Evolutionary conservation across 768 basidiomycete genomes (phyloP).

Genomic region (Paxillus involutus): DNA sequence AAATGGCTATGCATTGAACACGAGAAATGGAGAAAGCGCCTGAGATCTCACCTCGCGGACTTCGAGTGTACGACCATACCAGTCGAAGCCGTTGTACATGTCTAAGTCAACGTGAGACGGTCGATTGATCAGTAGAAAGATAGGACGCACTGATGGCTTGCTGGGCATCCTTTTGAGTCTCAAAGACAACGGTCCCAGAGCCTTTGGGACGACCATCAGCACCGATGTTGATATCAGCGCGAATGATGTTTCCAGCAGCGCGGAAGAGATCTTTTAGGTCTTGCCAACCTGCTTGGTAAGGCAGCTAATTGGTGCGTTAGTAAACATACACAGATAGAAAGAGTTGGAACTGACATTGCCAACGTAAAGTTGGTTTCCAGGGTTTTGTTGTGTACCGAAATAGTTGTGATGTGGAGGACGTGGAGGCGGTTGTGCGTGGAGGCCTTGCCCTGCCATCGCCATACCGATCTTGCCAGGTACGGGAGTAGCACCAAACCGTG

Average conservation of each 20-base stretch:
- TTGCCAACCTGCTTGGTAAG: conserved; percentile 98
- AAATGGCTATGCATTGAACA: not conserved
- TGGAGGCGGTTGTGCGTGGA: conserved; percentile 77
- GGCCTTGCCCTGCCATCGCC: conserved; percentile 92
- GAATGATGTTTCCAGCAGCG: conserved; percentile 90
- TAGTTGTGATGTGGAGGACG: conserved; percentile 81
- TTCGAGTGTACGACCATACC: conserved; percentile 94
- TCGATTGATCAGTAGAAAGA: not conserved
- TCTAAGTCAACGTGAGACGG: conserved; percentile 41
- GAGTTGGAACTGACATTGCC: conserved; percentile 67
- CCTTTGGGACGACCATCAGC: conserved; percentile 93
- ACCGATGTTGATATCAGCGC: conserved; percentile 94
- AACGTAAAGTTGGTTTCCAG: conserved; percentile 92
- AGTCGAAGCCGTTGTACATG: conserved; percentile 97
- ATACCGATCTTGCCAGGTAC: conserved; percentile 95
- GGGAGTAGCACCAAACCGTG: conserved; percentile 92
- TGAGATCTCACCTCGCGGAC: conserved; percentile 76
- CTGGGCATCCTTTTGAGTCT: conserved; percentile 85
- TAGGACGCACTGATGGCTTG: conserved; percentile 80
- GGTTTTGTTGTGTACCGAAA: conserved; percentile 53
- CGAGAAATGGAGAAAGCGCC: not conserved
- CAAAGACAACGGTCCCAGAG: conserved; percentile 96
- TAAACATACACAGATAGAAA: not conserved
- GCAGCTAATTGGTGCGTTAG: conserved; percentile 54
- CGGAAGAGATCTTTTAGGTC: conserved; percentile 98